These are phyloP conservation scores for Aegilops umbellulata DNA, from an alignment of 176 grass and related monocot species.

Conservation along the genomic window DNA sequence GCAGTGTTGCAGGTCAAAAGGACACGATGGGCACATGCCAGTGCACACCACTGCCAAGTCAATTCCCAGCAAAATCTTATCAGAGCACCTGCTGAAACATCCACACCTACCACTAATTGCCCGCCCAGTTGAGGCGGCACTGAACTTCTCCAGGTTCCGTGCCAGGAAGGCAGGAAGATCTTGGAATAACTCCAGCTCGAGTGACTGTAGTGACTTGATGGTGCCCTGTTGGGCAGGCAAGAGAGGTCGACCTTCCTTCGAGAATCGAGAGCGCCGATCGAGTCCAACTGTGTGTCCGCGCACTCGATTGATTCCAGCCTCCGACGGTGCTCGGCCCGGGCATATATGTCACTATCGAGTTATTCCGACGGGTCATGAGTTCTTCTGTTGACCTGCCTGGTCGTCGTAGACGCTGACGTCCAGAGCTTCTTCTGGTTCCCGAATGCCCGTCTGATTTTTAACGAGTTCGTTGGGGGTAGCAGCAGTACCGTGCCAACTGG, in stretches of 20 bases:
- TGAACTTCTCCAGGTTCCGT: neutral
- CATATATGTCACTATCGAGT: neutral
- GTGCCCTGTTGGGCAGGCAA: neutral
- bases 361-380: neutral
- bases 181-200: neutral
- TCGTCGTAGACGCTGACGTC: neutral
- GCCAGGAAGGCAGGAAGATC: neutral
- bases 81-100: no score
- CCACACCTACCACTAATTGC: neutral
- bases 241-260: neutral
- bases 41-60: no score
- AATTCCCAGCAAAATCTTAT: neutral
- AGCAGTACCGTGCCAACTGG: neutral
- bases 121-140: neutral
- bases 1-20: no score
- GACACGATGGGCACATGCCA: no score
- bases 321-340: neutral
- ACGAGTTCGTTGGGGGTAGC: neutral
- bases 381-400: neutral
- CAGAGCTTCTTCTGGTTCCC: neutral
- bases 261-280: neutral
- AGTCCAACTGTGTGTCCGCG: neutral
- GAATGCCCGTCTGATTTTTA: neutral
- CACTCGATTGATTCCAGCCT: fast-evolving
- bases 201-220: neutral